A percentile compares a stretch with the other conserved stretches of the same genome.
These are phyloP conservation scores for Fusarium circinatum DNA, from an alignment of 2,329 filamentous ascomycete genomes.

Conservation along the genomic window DNA sequence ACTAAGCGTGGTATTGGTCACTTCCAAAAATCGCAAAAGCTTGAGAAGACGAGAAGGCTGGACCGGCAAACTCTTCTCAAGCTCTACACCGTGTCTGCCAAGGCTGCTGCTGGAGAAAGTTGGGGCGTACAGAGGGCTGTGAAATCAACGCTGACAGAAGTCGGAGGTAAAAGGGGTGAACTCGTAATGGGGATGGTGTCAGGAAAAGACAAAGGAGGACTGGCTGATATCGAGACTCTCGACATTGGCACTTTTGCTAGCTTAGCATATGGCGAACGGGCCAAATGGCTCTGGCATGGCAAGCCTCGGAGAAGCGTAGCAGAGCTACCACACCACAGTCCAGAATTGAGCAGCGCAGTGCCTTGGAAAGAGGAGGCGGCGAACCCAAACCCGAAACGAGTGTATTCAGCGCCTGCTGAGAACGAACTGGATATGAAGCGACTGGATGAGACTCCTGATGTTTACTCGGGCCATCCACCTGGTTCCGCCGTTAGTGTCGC, in stretches of 20 bases:
- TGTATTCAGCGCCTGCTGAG: constrained; percentile 63
- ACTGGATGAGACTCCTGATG: constrained; percentile 57
- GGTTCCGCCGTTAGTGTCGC: constrained; percentile 58
- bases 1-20: constrained; percentile 86
- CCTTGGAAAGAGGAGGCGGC: constrained; percentile 65
- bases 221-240: constrained; percentile 91
- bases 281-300: constrained; percentile 95
- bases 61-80: constrained; percentile 85
- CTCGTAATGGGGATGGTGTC: constrained; percentile 96
- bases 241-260: constrained; percentile 87
- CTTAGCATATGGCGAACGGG: constrained; percentile 80
- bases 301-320: constrained; percentile 76
- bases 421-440: constrained; percentile 59
- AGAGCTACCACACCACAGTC: constrained; percentile 58
- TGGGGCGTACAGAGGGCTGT: constrained; percentile 95
- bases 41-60: constrained; percentile 80
- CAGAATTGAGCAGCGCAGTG: constrained; percentile 58
- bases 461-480: constrained; percentile 57
- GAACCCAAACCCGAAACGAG: constrained; percentile 57
- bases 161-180: constrained; percentile 93
- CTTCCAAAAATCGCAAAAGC: constrained; percentile 90
- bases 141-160: constrained; percentile 92
- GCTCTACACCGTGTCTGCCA: constrained; percentile 85
- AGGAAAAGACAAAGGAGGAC: constrained; percentile 85
- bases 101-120: constrained; percentile 86